Evolutionary conservation across 2,329 filamentous ascomycete species (phyloP).

Genomic region (Hansfordia pulvinata): DNA sequence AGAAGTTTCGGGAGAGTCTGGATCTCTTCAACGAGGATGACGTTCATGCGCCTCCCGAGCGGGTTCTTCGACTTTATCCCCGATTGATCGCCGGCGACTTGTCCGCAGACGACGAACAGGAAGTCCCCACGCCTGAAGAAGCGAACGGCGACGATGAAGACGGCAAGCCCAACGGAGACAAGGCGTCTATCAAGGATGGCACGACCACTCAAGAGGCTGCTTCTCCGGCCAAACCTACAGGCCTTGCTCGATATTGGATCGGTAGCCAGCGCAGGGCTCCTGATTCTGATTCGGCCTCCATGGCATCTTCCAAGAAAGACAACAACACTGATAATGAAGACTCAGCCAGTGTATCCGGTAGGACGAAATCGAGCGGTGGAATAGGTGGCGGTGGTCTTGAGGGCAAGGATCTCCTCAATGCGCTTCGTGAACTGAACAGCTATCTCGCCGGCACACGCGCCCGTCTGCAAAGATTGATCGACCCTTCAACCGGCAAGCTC

Average conservation of each 20-base stretch:
- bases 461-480: slow-evolving; percentile 46
- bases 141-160: slow-evolving; percentile 23
- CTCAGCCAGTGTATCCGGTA: slow-evolving; percentile 30
- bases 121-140: slow-evolving; percentile 30
- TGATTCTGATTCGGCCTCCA: slow-evolving; percentile 42
- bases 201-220: slow-evolving; percentile 14
- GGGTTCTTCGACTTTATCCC: slow-evolving; percentile 77
- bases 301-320: slow-evolving; percentile 42
- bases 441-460: slow-evolving; percentile 80
- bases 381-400: slow-evolving; percentile 49
- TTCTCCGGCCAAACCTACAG: slow-evolving; percentile 24
- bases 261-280: slow-evolving; percentile 27
- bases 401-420: slow-evolving; percentile 71
- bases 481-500: slow-evolving; percentile 48
- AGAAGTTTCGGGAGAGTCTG: slow-evolving; percentile 73
- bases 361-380: slow-evolving; percentile 27
- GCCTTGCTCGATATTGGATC: slow-evolving; percentile 41
- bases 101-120: slow-evolving; percentile 36
- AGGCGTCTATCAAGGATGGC: slow-evolving; percentile 10
- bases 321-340: slow-evolving; percentile 35
- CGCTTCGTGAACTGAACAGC: slow-evolving; percentile 70
- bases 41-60: slow-evolving; percentile 77
- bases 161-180: slow-evolving; percentile 17
- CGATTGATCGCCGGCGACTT: slow-evolving; percentile 71
- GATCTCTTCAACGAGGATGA: slow-evolving; percentile 77